Conservation (phyloP, 2,329 filamentous ascomycete species). For the Bertia moriformis region DNA sequence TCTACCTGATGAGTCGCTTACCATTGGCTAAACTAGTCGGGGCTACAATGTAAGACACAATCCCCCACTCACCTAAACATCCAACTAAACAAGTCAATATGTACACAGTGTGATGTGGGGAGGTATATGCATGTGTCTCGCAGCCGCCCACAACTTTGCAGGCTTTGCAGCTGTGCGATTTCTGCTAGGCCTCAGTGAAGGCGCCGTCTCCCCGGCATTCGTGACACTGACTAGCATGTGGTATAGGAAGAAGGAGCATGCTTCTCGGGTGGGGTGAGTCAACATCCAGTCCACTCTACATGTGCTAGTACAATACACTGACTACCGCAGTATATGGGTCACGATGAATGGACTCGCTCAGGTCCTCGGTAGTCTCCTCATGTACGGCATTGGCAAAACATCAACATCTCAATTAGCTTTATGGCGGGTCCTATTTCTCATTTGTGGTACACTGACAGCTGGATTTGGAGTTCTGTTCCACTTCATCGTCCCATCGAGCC, state of each 20-base stretch:
- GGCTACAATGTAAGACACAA: slow-evolving; percentile 20
- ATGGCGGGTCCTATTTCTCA: slow-evolving; percentile 31
- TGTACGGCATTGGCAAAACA: slow-evolving; percentile 33
- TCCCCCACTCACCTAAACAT: neutral
- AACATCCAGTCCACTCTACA: slow-evolving; percentile 2
- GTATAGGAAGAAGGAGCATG: slow-evolving; percentile 21
- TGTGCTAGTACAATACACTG: slow-evolving; percentile 3
- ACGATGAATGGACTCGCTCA: slow-evolving; percentile 29
- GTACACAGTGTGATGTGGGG: slow-evolving; percentile 24
- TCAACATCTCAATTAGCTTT: slow-evolving; percentile 18
- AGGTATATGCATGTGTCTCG: slow-evolving; percentile 25
- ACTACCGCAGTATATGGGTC: slow-evolving; percentile 23
- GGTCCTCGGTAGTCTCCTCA: slow-evolving; percentile 26
- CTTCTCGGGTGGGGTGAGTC: slow-evolving; percentile 12
- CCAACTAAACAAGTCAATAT: no score
- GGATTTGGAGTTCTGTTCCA: slow-evolving; percentile 26
- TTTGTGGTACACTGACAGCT: slow-evolving; percentile 30
- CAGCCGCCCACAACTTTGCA: slow-evolving; percentile 21
- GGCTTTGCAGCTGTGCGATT: slow-evolving; percentile 23
- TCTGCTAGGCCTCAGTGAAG: slow-evolving; percentile 25
- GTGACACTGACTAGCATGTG: slow-evolving; percentile 27
- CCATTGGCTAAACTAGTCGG: slow-evolving; percentile 33
- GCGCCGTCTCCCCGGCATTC: slow-evolving; percentile 26
- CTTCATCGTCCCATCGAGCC: slow-evolving; percentile 27
- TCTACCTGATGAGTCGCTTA: slow-evolving; percentile 33